phyloP scores from a whole-genome alignment of 2,329 filamentous ascomycete genomes.

The Colletotrichum siamense region DNA sequence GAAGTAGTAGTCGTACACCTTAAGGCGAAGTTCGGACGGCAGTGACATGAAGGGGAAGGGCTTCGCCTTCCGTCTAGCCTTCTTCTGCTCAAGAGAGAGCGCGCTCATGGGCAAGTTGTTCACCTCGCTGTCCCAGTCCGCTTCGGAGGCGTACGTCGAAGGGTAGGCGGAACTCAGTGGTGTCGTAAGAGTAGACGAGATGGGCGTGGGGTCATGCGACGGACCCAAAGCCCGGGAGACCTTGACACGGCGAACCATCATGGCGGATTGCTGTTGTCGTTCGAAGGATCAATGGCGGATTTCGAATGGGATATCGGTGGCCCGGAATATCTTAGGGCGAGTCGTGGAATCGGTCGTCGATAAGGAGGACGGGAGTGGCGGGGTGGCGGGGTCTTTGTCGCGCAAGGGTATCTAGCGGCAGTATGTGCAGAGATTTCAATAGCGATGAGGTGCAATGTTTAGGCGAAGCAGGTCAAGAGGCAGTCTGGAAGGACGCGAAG shows the following conservation, averaged over 20 bases:
- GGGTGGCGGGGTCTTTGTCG: slow-evolving; percentile 7
- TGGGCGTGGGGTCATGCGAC: slow-evolving; percentile 16
- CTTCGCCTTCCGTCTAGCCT: slow-evolving; percentile 27
- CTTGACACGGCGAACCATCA: slow-evolving; percentile 30
- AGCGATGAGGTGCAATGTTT: background rate
- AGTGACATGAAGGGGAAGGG: slow-evolving; percentile 72
- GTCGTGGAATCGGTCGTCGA: background rate
- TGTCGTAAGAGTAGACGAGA: slow-evolving; percentile 36
- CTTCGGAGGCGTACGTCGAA: slow-evolving; percentile 41
- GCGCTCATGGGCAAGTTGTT: slow-evolving; percentile 45
- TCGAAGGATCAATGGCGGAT: background rate
- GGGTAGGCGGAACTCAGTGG: slow-evolving; percentile 41
- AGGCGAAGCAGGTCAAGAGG: background rate
- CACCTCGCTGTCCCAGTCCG: slow-evolving; percentile 46
- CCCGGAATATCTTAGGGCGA: background rate
- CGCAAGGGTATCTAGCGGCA: background rate
- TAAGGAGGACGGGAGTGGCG: slow-evolving; percentile 1
- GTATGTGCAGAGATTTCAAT: slow-evolving; percentile 20
- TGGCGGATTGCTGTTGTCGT: background rate
- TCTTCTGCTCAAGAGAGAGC: slow-evolving; percentile 40
- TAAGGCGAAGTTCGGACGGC: slow-evolving; percentile 72
- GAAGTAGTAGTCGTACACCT: slow-evolving; percentile 72
- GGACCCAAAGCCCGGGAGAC: slow-evolving; percentile 34
- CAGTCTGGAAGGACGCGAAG: slow-evolving; percentile 34
- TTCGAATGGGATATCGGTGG: background rate